Evolutionary conservation across 257 asterid genomes (phyloP), one percentile per base, ranked within the genome.

Genomic region (Datura wrightii): DNA sequence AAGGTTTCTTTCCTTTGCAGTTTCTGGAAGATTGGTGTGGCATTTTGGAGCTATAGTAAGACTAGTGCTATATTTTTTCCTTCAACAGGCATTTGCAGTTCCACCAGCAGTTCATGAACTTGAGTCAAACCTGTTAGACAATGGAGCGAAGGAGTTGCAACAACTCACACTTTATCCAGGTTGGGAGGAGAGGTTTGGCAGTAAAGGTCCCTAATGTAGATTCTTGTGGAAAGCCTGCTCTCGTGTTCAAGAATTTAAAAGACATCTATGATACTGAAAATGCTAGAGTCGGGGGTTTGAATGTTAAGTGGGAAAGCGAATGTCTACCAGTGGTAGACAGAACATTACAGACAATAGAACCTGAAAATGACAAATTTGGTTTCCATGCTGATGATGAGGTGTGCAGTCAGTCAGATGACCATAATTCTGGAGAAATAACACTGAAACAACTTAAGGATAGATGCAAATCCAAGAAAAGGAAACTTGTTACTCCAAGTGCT

Each of bases 381-480:
- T 56, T 54, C 55, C 11, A 9, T 11, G 80, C 69, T 58, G 48
- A 44, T 69, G 81, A 53, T 67, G 80, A 86, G 18, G 85, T 50
- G 46, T 84, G 56, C 67, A 86, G 87, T 82, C 89, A 83, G 78
- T 56, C 87, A 85, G 91, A 58, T 37, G 76, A 79, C 11, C 56
- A 18, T 44, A 67, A 8, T 80, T 69, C 14, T 82, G 87, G 83
- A 42, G 86, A 88, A 72, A 81, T 91, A 90, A 96, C 99, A 52
- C 86, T 94, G 88, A 89, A 89, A 81, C 95, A 94, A 71, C 91
- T 96, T 2, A 92, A 66, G 83, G 67, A 89, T 54, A 88, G 79
- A 79, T 85, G 89, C 76, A 87, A 56, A 80, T 79, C 86, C 53
- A 96, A 88, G 95, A 96, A 94, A 91, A 90, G 95, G 87, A 92